Evolutionary conservation across 768 basidiomycete genomes (phyloP).

Genomic region (Candolleomyces efflorescens): DNA sequence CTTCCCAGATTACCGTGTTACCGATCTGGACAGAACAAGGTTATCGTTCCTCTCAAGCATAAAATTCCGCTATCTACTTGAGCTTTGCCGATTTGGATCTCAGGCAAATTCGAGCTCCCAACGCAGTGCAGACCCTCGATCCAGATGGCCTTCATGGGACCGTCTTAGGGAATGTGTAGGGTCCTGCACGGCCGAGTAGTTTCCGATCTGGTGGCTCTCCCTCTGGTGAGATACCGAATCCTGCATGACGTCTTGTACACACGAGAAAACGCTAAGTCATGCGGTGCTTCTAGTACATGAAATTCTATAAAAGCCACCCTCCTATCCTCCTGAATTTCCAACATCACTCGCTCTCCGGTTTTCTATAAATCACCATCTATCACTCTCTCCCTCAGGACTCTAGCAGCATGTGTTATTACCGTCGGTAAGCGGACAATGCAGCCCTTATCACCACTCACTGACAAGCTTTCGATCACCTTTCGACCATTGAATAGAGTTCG

Average conservation of each 20-base stretch:
- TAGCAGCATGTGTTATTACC: constrained; percentile 52
- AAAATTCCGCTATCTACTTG: background rate
- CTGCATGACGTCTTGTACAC: no score
- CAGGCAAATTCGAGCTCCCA: background rate
- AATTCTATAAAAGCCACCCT: background rate
- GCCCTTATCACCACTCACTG: constrained; percentile 12
- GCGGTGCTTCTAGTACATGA: background rate
- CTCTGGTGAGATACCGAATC: no score
- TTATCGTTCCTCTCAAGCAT: background rate
- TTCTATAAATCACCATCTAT: constrained; percentile 3
- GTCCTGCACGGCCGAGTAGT: background rate
- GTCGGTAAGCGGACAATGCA: constrained; percentile 39
- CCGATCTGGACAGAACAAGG: background rate
- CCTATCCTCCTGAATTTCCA: constrained; percentile 22
- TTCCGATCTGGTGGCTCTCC: background rate
- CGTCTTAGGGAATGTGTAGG: background rate
- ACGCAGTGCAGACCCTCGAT: background rate
- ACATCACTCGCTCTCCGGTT: constrained; percentile 9
- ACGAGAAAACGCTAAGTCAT: background rate
- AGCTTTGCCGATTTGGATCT: background rate
- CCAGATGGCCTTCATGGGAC: background rate
- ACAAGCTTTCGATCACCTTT: constrained; percentile 11
- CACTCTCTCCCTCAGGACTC: background rate
- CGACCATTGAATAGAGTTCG: no score
- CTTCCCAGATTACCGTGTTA: no score